Base-by-base conservation (phyloP, 257 asterid species). In the Linderniella brevidens region DNA sequence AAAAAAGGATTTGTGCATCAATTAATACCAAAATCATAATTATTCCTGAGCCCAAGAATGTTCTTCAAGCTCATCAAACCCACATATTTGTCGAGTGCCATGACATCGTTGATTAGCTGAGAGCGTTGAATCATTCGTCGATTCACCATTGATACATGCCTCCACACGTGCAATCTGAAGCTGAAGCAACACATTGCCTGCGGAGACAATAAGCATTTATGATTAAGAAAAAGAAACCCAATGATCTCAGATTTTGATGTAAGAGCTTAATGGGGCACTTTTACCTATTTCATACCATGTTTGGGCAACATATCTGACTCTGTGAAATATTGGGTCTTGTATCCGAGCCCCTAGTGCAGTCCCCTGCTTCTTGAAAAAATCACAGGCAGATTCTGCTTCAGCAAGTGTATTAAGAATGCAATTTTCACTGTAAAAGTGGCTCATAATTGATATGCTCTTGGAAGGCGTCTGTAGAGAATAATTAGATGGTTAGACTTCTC, bases 141-240 rank as follows among this genome's bases (percentile, higher is more conserved):
- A 66, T 57, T 60, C 58, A 55, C 15, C 69, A 57, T 46, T 43
- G 16, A 52, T 49, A 64, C 90, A 87, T 20, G 90, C 63, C 76
- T 78, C 98, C 66, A 78, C 81, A n/a, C 0, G 98, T n/a, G 92
- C 55, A 88, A 72, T 70, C 74, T 72, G 76, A 88, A 84, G 73
- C 94, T 88, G 53, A 88, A 64, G 71, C 95, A 84, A 64, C 63
- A 72, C 97, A 88, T 83, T 41, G 90, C 93, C 97, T 87, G 71
- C 80, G 53, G 9, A 49, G 17, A 25, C 59, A 25, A 25, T 20
- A 4, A 41, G 41, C n/a, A 12, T 35, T 20, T 17, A 42, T 37
- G 13, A 10, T 55, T 14, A 9, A n/a, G n/a, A n/a, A n/a, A n/a
- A n/a, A n/a, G n/a, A n/a, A n/a, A n/a, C n/a, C n/a, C n/a, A n/a